These are phyloP conservation scores for Pichia sp. DNA, from an alignment of 1,139 yeast species.

Conservation along the genomic window DNA sequence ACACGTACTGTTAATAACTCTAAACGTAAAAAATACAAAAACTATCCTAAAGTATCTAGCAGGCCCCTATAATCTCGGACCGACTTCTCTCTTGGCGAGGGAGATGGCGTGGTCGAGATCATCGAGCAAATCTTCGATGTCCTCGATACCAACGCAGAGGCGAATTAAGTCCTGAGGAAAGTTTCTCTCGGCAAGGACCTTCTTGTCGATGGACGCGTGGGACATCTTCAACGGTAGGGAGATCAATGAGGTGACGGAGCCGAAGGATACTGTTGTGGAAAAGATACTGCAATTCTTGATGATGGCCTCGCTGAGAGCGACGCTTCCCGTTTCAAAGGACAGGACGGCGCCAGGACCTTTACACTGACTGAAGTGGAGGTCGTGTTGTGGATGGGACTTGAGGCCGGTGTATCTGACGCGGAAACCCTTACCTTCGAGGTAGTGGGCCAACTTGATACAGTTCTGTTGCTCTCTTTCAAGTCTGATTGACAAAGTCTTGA, in stretches of 20 bases:
- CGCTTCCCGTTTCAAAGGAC: constrained; percentile 80
- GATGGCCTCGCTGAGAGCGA: constrained; percentile 62
- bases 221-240: constrained; percentile 95
- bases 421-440: constrained; percentile 56
- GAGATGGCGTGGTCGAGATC: constrained; percentile 71
- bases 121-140: constrained; percentile 58
- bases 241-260: constrained; percentile 87
- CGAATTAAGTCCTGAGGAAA: constrained; percentile 90
- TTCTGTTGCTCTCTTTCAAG: constrained; percentile 84
- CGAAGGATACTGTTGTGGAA: constrained; percentile 90
- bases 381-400: constrained; percentile 74
- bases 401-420: constrained; percentile 85
- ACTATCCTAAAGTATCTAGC: not conserved
- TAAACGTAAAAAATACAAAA: not conserved
- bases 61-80: constrained; percentile 25
- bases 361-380: constrained; percentile 71
- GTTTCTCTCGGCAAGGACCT: constrained; percentile 79
- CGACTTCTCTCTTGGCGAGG: constrained; percentile 37
- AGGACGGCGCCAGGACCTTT: constrained; percentile 88
- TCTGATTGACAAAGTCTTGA: constrained; percentile 79
- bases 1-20: not conserved
- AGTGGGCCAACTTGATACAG: constrained; percentile 69
- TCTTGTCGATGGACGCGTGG: constrained; percentile 91
- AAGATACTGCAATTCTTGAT: constrained; percentile 73
- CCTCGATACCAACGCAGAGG: constrained; percentile 84